Conservation (phyloP, 495 filamentous ascomycete genomes). For the Trichoderma orchidacearum region DNA sequence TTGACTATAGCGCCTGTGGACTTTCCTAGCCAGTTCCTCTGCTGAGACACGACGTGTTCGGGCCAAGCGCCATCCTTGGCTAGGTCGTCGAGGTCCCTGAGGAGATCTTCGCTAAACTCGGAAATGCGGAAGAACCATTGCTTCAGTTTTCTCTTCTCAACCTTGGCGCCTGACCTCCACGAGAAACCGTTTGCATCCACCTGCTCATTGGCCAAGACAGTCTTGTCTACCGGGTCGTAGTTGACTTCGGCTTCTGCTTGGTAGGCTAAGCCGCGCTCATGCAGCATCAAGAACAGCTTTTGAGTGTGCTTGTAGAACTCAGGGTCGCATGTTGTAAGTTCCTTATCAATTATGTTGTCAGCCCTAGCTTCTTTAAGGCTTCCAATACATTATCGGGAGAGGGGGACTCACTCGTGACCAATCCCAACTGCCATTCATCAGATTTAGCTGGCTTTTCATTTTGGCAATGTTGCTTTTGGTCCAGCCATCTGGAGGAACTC, state of each 20-base stretch:
- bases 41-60: slow-evolving; percentile 68
- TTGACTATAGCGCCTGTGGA: slow-evolving; percentile 58
- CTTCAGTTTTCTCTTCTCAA: slow-evolving; percentile 64
- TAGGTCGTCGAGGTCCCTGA: slow-evolving; percentile 57
- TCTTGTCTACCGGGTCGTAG: slow-evolving; percentile 81
- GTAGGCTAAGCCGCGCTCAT: slow-evolving; percentile 61
- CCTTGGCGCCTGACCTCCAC: slow-evolving; percentile 78
- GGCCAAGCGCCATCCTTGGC: slow-evolving; percentile 56
- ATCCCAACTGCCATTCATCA: slow-evolving; percentile 69
- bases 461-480: slow-evolving; percentile 62
- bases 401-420: slow-evolving; percentile 59
- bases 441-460: slow-evolving; percentile 71
- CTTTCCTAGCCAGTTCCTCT: slow-evolving; percentile 79
- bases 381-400: not conserved
- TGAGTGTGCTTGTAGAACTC: slow-evolving; percentile 84
- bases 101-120: slow-evolving; percentile 56
- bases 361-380: not conserved
- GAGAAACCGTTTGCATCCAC: slow-evolving; percentile 72
- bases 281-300: slow-evolving; percentile 62
- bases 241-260: slow-evolving; percentile 72
- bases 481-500: slow-evolving; percentile 66
- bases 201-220: slow-evolving; percentile 84
- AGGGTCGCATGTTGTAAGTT: slow-evolving; percentile 71
- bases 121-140: slow-evolving; percentile 90
- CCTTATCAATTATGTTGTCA: slow-evolving; percentile 33